phyloP scores from a whole-genome alignment of 176 grass and related monocot genomes.

The Cenchrus purpureus region DNA sequence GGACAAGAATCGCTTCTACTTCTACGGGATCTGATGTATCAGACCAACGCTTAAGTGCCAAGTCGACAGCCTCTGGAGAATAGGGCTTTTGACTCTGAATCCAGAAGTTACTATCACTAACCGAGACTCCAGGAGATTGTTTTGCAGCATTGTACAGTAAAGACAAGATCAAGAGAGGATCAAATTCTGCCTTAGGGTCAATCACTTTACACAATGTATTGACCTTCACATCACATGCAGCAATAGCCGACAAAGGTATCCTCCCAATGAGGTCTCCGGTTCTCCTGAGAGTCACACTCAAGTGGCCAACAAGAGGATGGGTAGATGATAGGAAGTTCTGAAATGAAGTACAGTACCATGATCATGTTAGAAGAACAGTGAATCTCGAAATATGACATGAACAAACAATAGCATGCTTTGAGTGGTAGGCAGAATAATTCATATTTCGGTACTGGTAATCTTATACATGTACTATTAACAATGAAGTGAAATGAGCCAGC shows the following conservation, averaged over 20 bases:
- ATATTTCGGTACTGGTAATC: background rate
- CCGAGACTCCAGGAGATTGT: slow-evolving; percentile 55
- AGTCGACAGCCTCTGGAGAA: slow-evolving; percentile 55
- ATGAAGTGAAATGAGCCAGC: background rate
- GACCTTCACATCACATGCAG: slow-evolving; percentile 76
- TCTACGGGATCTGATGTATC: slow-evolving; percentile 40
- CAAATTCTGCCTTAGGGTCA: slow-evolving; percentile 61
- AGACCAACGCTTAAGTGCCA: slow-evolving; percentile 51
- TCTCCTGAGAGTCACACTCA: slow-evolving; percentile 67
- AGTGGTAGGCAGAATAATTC: slow-evolving; percentile 17
- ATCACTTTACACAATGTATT: slow-evolving; percentile 82
- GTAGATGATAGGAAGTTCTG: slow-evolving; percentile 74
- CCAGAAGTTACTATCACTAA: slow-evolving; percentile 58
- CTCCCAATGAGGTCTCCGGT: slow-evolving; percentile 58
- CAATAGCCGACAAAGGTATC: slow-evolving; percentile 68
- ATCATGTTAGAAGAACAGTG: slow-evolving; percentile 11
- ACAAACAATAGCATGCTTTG: slow-evolving; percentile 14
- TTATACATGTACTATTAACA: background rate
- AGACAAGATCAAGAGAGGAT: slow-evolving; percentile 68
- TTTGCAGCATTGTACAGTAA: slow-evolving; percentile 76
- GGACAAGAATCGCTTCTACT: slow-evolving; percentile 65
- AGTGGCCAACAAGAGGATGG: slow-evolving; percentile 84
- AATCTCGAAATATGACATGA: slow-evolving; percentile 17
- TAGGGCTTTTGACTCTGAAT: slow-evolving; percentile 61
- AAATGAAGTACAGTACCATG: slow-evolving; percentile 33